Base-by-base conservation (phyloP, 2,329 filamentous ascomycete species). In the Cadophora gregata region DNA sequence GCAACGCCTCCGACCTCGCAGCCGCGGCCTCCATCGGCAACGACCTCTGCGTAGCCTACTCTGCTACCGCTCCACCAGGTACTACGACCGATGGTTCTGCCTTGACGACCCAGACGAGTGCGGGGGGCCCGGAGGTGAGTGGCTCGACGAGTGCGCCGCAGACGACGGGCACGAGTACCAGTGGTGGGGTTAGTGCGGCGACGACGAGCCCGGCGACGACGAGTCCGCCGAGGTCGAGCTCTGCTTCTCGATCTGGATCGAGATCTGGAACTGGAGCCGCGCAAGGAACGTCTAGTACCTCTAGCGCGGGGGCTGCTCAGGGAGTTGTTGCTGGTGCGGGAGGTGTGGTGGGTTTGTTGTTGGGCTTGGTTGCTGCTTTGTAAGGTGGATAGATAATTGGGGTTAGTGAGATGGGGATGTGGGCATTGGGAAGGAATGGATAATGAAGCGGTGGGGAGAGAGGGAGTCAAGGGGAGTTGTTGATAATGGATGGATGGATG, bases 1-100 rank as follows among this genome's bases (percentile, higher is more conserved):
- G 83, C 73, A 64, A 67, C 12, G 29, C 2, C 45, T 64, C 78
- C 31, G 69, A 73, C 10, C 72, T 82, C 25, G 48, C 66, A 27
- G 73, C 75, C 64, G 79, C 78, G 19, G 76, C 78, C 63, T 59
- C 71, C 9, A 76, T 79, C 10, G 78, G 78, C 14, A 59, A 58
- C 14, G 70, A 63, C 2, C 73, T 76, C 27, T 81, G 80, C 69
- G 65, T 74, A 25, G 67, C 70, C 12, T 78, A 73, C 71, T 72
- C 71, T 61, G 74, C 77, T 27, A 67, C 70, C 25, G 47, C 70
- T 24, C 33, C 50, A 47, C 33, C 50, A 47, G 53, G 16, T 6
- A 6, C 42, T 1, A 5, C 19, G 19, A 47, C 42, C 4, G 42
- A 7, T 1, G 42, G n/a, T 21, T n/a, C n/a, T n/a, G 42, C 10